A percentile compares a stretch with the other conserved stretches of the same genome.
Conservation (phyloP, 805 yeast species). For the Clavispora fructus region DNA sequence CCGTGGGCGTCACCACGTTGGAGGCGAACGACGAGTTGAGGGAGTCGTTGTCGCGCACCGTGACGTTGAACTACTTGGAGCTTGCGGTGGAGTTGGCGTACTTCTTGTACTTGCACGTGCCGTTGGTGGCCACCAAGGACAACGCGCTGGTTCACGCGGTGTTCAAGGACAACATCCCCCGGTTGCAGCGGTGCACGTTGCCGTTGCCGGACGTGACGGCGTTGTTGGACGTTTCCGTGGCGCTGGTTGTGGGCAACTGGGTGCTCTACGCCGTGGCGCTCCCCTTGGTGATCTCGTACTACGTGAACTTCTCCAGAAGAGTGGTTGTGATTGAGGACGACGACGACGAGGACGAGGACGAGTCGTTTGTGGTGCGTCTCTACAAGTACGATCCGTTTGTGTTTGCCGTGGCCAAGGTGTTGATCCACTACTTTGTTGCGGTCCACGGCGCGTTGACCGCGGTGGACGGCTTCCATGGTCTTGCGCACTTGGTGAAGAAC, state of each 20-base stretch:
- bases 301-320: slow-evolving; percentile 47
- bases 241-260: slow-evolving; percentile 38
- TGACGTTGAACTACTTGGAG: slow-evolving; percentile 32
- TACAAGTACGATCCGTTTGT: slow-evolving; percentile 50
- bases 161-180: slow-evolving; percentile 27
- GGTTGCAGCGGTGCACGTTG: slow-evolving; percentile 15
- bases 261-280: slow-evolving; percentile 29
- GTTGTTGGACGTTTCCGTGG: slow-evolving; percentile 23
- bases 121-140: slow-evolving; percentile 31
- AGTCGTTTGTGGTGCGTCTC: slow-evolving; percentile 22
- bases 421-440: slow-evolving; percentile 29
- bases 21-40: slow-evolving; percentile 35
- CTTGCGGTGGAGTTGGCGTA: slow-evolving; percentile 24
- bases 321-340: slow-evolving; percentile 26
- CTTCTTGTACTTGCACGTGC: slow-evolving; percentile 30
- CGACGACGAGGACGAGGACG: slow-evolving; percentile 14
- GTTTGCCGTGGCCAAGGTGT: slow-evolving; percentile 44
- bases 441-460: slow-evolving; percentile 27
- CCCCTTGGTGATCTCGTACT: slow-evolving; percentile 44
- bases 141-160: slow-evolving; percentile 33
- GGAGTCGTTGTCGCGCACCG: slow-evolving; percentile 33
- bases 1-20: slow-evolving; percentile 29
- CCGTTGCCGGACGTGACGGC: slow-evolving; percentile 34
- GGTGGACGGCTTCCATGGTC: slow-evolving; percentile 21
- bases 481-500: slow-evolving; percentile 23